A percentile compares a stretch with the other conserved stretches of the same genome.
Evolutionary conservation across 2,329 filamentous ascomycete genomes (phyloP).

Genomic region (Pseudogymnoascus sp.): DNA sequence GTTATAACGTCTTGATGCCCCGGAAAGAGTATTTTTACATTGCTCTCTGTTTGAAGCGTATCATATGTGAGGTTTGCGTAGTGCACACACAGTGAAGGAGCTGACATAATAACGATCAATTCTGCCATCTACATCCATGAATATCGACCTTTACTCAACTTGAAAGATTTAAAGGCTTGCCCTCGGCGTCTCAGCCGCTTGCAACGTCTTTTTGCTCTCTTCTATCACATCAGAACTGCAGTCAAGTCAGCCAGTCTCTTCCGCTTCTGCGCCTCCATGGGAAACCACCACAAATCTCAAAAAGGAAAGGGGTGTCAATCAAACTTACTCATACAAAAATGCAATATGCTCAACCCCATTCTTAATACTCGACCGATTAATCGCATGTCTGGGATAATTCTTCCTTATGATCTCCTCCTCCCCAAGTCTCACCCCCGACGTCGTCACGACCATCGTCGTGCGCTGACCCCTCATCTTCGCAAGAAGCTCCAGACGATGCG

Average conservation of each 20-base stretch:
- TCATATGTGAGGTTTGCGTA: no score
- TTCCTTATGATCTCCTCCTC: not conserved
- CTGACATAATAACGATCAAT: no score
- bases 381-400: not conserved
- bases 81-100: no score
- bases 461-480: slow-evolving; percentile 11
- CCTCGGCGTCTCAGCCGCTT: slow-evolving; percentile 4
- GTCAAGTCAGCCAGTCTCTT: not conserved
- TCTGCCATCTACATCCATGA: not conserved
- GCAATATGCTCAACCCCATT: slow-evolving; percentile 11
- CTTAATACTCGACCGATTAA: slow-evolving; percentile 8
- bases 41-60: no score
- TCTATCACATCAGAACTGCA: slow-evolving; percentile 15
- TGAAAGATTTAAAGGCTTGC: slow-evolving; percentile 11
- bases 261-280: not conserved
- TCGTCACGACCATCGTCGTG: not conserved
- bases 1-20: no score
- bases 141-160: not conserved
- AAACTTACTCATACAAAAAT: slow-evolving; percentile 13
- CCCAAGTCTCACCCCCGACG: slow-evolving; percentile 12
- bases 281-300: not conserved
- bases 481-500: slow-evolving; percentile 22
- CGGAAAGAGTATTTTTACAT: no score
- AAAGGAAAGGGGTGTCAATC: not conserved
- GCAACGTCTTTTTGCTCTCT: slow-evolving; percentile 12